Base-by-base conservation (phyloP, 2,329 filamentous ascomycete genomes). In the Fusarium cicatricum region DNA sequence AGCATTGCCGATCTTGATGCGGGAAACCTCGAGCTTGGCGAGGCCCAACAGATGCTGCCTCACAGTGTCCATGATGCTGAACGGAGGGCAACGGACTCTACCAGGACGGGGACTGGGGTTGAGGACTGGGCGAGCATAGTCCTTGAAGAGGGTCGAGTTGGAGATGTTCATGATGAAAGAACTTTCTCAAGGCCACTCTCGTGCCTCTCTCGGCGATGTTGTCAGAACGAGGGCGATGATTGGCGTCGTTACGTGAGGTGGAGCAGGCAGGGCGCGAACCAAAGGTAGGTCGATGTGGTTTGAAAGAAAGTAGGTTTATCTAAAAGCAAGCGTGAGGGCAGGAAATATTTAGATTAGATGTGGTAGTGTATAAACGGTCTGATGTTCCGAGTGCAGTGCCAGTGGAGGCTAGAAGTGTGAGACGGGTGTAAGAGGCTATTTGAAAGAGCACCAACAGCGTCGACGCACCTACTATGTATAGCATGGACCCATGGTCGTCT, bases 1-100 rank as follows among this genome's bases (percentile, higher is more conserved):
- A 5, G 70, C 64, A 28, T 70, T 48, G 6, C 64, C 67, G 39
- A 76, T 74, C 31, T 66, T 67, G 42, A 75, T 68, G 3, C 53
- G 56, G 29, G 63, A 66, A 32, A 71, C 61, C 45, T 74, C 68
- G 31, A 74, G 46, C 17, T 55, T 67, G 14, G 66, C 66, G 26
- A 60, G 53, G 28, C 69, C 61, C 11, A 73, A n/a, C 9, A 75
- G 56, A 48, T 66, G 60, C 46, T 70, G 67, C 38, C 73, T 54
- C 14, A 71, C 48, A n/a, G 61, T 55, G 41, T 72, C 65, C 62
- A 73, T 68, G 36, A 64, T 55, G 29, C 40, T 46, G 5, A 48
- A 49, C 5, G 49, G 48, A 14, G 60, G 51, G 44, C 42, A 54
- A 8, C 33, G 36, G 47, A n/a, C 47, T 6, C 36, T 54, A 4